phyloP scores from a whole-genome alignment of 345 rosid genomes.

The Lagerstroemia speciosa region DNA sequence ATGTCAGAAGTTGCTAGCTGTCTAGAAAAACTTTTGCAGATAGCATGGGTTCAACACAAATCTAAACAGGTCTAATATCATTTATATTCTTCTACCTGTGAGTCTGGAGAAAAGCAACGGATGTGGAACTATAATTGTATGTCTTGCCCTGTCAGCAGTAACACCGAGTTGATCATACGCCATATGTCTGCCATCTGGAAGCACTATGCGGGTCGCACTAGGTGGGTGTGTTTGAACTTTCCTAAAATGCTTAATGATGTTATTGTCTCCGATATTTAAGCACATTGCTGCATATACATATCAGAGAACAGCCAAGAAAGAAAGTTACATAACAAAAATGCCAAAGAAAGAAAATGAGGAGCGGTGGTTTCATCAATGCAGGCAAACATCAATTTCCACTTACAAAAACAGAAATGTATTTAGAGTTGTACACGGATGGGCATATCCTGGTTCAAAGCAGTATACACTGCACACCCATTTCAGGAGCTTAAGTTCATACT shows the following conservation, averaged over 20 bases:
- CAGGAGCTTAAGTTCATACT: not conserved
- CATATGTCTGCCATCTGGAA: slow-evolving; percentile 78
- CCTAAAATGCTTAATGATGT: slow-evolving; percentile 31
- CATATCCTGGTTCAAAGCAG: not conserved
- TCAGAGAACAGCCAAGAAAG: not conserved
- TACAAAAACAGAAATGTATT: not conserved
- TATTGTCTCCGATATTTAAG: slow-evolving; percentile 30
- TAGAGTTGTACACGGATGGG: not conserved
- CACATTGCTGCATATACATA: slow-evolving; percentile 43
- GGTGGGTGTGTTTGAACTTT: slow-evolving; percentile 61
- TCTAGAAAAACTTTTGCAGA: slow-evolving; percentile 4
- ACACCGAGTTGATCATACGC: slow-evolving; percentile 77
- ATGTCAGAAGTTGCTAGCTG: not conserved
- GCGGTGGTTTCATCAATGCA: too few relatives aligned
- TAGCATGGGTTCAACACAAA: not conserved
- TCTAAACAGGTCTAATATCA: not conserved
- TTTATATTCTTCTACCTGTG: slow-evolving; percentile 38
- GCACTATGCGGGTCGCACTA: slow-evolving; percentile 46
- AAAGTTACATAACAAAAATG: not conserved
- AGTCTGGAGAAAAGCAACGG: slow-evolving; percentile 81
- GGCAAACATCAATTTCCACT: not conserved
- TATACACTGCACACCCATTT: not conserved
- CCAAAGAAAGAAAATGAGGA: not conserved
- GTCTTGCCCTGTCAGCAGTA: slow-evolving; percentile 57
- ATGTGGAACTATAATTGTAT: slow-evolving; percentile 64